Evolutionary conservation across 805 yeast genomes (phyloP), one percentile per base, ranked within the genome.

Genomic region (Lachancea waltii): DNA sequence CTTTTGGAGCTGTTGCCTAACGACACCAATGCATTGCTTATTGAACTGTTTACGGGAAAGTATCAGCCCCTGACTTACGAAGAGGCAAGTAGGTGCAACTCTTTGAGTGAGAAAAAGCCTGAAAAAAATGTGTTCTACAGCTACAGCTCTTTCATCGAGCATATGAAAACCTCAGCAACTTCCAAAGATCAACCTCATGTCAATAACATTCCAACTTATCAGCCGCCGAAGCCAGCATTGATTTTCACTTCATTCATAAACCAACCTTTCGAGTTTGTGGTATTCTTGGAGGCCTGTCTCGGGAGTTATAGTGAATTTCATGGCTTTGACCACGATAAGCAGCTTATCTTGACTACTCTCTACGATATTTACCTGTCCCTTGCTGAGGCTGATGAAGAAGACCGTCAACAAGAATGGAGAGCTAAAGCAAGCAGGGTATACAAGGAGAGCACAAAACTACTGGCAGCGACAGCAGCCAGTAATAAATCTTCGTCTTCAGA

Each of bases 231-330:
- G 36, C 97, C 97, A 5, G 71, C 87, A 31, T 68, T 90, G 27
- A 84, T 90, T 1, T 92, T 86, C 54, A 79, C 90, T 2, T 78
- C 94, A 1, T 92, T 92, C 57, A 76, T 84, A n/a, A 75, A 80
- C 47, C 85, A 83, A 54, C 87, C 92, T 0, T 75, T 79, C 52
- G 92, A 89, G 53, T 90, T 92, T 68, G 92, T 89, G 18, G 83
- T 85, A 6, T 92, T 92, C 46, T 60, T 92, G 40, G 98, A 92
- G 56, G 97, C 97, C 0, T 86, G 95, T 50, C 62, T 87, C 11
- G 85, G 81, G 49, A 71, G 83, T 9, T 84, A 84, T 53, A 87
- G 81, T 39, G 72, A 71, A 40, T 84, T 79, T 52, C 92, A 83
- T 37, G 90, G 92, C 0, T 61, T 59, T 30, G 60, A 55, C 35